phyloP scores from a whole-genome alignment of 495 filamentous ascomycete species.

The Penicillium simplicissimum region DNA sequence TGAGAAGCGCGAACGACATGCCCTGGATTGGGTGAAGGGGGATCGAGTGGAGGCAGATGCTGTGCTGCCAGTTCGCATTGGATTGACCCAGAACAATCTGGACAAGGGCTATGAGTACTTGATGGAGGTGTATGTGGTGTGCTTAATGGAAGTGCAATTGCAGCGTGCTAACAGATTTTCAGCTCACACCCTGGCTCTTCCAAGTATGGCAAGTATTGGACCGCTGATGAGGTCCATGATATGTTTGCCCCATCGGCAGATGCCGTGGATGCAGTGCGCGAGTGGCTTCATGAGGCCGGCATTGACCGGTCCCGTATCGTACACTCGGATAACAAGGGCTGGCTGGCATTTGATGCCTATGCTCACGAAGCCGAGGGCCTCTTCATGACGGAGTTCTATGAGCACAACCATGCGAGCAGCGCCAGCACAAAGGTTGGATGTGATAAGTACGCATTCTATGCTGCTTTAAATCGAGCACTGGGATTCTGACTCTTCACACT shows the following conservation, averaged over 20 bases:
- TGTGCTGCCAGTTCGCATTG: conserved; percentile 33
- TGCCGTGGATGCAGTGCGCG: conserved; percentile 46
- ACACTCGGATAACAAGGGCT: conserved; percentile 53
- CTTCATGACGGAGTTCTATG: conserved; percentile 59
- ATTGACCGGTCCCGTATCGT: conserved; percentile 48
- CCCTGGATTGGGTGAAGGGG: conserved; percentile 38
- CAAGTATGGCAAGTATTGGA: conserved; percentile 64
- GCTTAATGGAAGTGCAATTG: neutral
- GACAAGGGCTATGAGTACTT: conserved; percentile 31
- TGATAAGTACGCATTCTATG: conserved; percentile 31
- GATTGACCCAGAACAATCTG: conserved; percentile 32
- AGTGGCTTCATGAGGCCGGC: conserved; percentile 50
- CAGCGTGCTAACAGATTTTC: conserved; percentile 37
- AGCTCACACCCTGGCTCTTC: conserved; percentile 62
- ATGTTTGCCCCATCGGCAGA: conserved; percentile 54
- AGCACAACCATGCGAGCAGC: conserved; percentile 51
- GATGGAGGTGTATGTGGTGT: conserved; percentile 27
- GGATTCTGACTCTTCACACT: conserved; percentile 6
- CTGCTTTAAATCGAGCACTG: too few species aligned
- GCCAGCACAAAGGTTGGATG: conserved; percentile 52
- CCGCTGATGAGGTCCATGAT: conserved; percentile 53
- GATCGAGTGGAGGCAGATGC: conserved; percentile 30
- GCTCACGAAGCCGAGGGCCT: conserved; percentile 56
- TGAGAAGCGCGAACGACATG: conserved; percentile 33
- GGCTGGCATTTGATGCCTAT: conserved; percentile 59